Base-by-base conservation (phyloP, 2,329 filamentous ascomycete genomes). In the Drechslerella dactyloides region DNA sequence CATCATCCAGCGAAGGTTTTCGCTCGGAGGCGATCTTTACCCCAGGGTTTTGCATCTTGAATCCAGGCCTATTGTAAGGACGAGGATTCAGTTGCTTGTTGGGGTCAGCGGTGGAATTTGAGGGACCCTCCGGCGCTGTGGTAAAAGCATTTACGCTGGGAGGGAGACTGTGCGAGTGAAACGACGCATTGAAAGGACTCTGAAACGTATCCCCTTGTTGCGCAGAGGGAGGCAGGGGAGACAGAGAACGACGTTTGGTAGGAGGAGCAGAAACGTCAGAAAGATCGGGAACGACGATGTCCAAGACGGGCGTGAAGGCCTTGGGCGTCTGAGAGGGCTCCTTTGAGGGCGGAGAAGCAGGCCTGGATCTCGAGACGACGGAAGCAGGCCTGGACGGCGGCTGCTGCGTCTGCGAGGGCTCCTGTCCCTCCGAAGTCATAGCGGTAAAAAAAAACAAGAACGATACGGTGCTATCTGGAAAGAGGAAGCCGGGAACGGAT, bases 241-340 rank as follows among this genome's bases (percentile, higher is more conserved):
- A 70, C 30, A 64, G 21, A 17, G 66, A 70, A 70, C 66, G 59
- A 50, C 59, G 53, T 55, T 64, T 70, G 40, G 48, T 51, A 7
- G 66, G 48, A 64, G 59, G 59, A 37, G 40, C 66, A 59, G 57
- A 21, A 52, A 52, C 46, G 6, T 51, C 48, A 54, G 58, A 52
- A 4, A 70, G 50, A 50, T 70, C 66, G 23, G 59, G 59, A 56
- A 4, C n/a, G 37, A 15, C 4, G n/a, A 44, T 63, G 8, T 48
- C 65, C 21, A 50, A 33, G 15, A 70, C 58, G 27, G 65, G 65
- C 15, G 66, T 60, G 51, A 70, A 63, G 6, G 59, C 37, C 50
- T 70, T 70, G 40, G 66, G 66, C 40, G 66, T 70, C 35, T 70
- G 66, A 55, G 66, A 70, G 50, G 53, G 66, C 35, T 70, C 59